Percentiles rank a stretch among this genome's conserved stretches.
Conservation (phyloP, 371 early-diverging fungal species). For the Mucor piriformis region DNA sequence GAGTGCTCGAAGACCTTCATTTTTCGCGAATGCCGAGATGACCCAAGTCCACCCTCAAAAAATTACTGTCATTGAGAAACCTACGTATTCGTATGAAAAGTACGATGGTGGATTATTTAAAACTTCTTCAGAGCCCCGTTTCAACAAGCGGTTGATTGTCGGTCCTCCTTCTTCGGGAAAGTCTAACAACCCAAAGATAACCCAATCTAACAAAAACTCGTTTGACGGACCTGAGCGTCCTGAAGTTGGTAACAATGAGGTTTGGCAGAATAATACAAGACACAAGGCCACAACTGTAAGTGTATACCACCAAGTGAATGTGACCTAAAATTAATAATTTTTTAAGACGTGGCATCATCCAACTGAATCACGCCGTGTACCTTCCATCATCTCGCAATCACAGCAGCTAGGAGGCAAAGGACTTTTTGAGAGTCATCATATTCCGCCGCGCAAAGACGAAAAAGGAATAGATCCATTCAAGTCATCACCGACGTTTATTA, state of each 20-base stretch:
- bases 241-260: conserved; percentile 1
- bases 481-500: conserved; percentile 35
- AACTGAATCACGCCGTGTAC: conserved; percentile 34
- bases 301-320: background rate
- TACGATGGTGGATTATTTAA: conserved; percentile 63
- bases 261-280: conserved; percentile 14
- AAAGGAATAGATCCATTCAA: conserved; percentile 36
- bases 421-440: conserved; percentile 31
- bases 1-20: conserved; percentile 13
- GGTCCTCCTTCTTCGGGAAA: conserved; percentile 13
- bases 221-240: conserved; percentile 38
- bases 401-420: conserved; percentile 43
- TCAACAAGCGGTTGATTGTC: conserved; percentile 24
- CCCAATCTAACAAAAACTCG: conserved; percentile 29
- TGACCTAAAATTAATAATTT: background rate
- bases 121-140: conserved; percentile 40
- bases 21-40: conserved; percentile 17
- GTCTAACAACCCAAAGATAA: conserved; percentile 12
- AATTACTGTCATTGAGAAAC: conserved; percentile 1
- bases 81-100: conserved; percentile 45
- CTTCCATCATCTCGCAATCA: conserved; percentile 44
- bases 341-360: conserved; percentile 49
- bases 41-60: conserved; percentile 5
- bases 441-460: conserved; percentile 36
- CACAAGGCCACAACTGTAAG: conserved; percentile 38